Conservation (phyloP, 176 grass and related monocot genomes). For the Dactylis glomerata region DNA sequence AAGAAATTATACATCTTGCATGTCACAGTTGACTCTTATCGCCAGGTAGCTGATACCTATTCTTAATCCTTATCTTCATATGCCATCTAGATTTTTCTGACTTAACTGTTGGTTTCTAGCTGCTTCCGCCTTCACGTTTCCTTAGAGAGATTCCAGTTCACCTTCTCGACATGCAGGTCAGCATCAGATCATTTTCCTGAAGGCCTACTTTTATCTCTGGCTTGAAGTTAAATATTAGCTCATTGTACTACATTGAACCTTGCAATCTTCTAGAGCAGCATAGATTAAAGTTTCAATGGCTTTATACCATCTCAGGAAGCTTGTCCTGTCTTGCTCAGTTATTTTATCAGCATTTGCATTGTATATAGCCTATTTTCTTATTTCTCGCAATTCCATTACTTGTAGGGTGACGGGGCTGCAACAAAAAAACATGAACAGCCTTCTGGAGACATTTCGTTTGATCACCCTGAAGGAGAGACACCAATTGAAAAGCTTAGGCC, state of each 20-base stretch:
- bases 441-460: conserved; percentile 12
- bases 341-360: not conserved
- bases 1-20: conserved; percentile 83
- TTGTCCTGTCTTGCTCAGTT: conserved; percentile 4
- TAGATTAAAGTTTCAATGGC: not conserved
- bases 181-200: conserved; percentile 1
- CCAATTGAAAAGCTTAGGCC: conserved; percentile 31
- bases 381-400: conserved; percentile 2
- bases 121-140: conserved; percentile 89
- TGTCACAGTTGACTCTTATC: conserved; percentile 71
- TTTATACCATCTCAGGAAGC: not conserved
- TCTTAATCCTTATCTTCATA: conserved; percentile 16
- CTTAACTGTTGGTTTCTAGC: conserved; percentile 46
- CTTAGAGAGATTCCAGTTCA: conserved; percentile 81
- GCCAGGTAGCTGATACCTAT: conserved; percentile 53
- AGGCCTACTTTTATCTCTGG: conserved; percentile 16
- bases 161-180: conserved; percentile 82
- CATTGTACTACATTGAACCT: not conserved
- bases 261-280: not conserved
- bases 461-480: conserved; percentile 19
- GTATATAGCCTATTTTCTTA: not conserved
- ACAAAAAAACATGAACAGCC: conserved; percentile 13
- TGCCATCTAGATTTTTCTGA: conserved; percentile 12
- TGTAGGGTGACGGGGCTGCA: conserved; percentile 27
- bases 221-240: not conserved